These are phyloP conservation scores for Solanum paucissectum DNA, from an alignment of 257 asterid genomes.

Conservation along the genomic window DNA sequence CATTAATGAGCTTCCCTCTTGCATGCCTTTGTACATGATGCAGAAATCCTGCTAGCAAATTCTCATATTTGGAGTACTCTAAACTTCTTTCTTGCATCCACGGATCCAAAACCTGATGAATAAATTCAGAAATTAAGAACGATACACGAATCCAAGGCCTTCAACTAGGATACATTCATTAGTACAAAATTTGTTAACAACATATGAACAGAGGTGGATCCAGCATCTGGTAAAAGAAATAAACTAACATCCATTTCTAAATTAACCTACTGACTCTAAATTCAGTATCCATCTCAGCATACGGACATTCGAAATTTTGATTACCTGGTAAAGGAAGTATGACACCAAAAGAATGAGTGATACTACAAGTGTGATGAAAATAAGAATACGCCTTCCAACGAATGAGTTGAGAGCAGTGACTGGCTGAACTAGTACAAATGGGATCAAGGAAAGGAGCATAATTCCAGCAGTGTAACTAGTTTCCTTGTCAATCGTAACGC, in stretches of 20 bases:
- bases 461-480: constrained; percentile 42
- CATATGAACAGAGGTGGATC: background rate
- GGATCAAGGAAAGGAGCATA: constrained; percentile 41
- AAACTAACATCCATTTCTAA: background rate
- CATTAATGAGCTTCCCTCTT: constrained; percentile 25
- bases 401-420: constrained; percentile 4
- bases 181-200: background rate
- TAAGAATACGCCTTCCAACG: constrained; percentile 13
- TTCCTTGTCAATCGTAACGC: constrained; percentile 28
- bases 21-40: constrained; percentile 36
- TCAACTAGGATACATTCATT: background rate
- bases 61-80: constrained; percentile 37
- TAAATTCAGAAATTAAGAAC: background rate
- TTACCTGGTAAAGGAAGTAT: constrained; percentile 42
- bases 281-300: background rate
- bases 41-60: constrained; percentile 30
- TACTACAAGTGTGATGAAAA: constrained; percentile 25
- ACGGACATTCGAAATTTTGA: background rate
- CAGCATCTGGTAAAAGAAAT: background rate
- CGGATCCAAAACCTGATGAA: constrained; percentile 29
- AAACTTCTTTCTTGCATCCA: constrained; percentile 50
- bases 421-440: constrained; percentile 33
- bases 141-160: background rate
- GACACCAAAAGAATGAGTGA: constrained; percentile 22
- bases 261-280: background rate